These are phyloP conservation scores for Phytopythium kandeliae DNA, from an alignment of 352 stramenopile genomes.

Conservation along the genomic window DNA sequence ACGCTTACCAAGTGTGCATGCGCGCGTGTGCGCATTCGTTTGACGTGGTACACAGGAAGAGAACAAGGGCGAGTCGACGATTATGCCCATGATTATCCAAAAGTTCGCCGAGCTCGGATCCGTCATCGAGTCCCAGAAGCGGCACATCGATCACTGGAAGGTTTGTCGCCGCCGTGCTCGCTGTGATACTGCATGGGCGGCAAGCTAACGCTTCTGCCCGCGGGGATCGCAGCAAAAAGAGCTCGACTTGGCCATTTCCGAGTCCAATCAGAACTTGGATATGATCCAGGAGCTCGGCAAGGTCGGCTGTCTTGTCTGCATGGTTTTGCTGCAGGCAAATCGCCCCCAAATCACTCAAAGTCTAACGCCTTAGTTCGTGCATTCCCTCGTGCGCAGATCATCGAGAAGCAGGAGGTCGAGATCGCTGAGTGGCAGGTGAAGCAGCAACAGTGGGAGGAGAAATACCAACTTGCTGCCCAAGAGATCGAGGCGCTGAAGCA, in stretches of 20 bases:
- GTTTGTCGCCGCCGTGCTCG: constrained; percentile 2
- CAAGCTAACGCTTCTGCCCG: background rate
- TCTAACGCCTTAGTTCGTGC: background rate
- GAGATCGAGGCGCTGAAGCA: constrained; percentile 47
- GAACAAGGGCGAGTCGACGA: constrained; percentile 55
- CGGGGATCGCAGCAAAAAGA: constrained; percentile 46
- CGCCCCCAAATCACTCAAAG: background rate
- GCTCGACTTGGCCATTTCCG: constrained; percentile 68
- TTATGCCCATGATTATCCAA: constrained; percentile 79
- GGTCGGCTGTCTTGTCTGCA: no score
- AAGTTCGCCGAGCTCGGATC: constrained; percentile 68
- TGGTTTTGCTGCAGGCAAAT: no score
- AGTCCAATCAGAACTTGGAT: constrained; percentile 61
- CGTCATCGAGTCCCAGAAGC: constrained; percentile 83
- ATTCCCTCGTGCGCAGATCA: constrained; percentile 15
- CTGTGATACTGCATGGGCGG: background rate
- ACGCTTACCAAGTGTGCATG: no score
- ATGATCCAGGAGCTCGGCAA: constrained; percentile 46
- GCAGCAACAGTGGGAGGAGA: constrained; percentile 77
- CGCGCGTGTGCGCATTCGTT: constrained; percentile 20
- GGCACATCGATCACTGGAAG: constrained; percentile 83
- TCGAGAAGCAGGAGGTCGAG: constrained; percentile 59
- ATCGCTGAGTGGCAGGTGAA: constrained; percentile 45
- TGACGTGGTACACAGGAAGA: constrained; percentile 74
- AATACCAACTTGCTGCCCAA: constrained; percentile 49